These are phyloP conservation scores for Claviceps sp. DNA, from an alignment of 2,329 filamentous ascomycete species.

Conservation along the genomic window DNA sequence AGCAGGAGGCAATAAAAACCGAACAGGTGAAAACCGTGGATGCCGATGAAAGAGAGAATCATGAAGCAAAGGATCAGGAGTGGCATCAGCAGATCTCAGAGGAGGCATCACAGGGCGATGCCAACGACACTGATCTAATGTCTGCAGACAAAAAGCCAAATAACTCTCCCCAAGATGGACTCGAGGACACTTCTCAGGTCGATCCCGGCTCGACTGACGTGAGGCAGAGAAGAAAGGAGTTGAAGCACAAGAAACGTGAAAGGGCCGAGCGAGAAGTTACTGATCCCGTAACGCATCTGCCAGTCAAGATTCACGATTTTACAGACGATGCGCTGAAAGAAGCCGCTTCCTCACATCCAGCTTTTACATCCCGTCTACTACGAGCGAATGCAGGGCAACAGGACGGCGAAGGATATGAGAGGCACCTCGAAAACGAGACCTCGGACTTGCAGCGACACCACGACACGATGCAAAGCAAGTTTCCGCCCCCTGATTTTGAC, in stretches of 20 bases:
- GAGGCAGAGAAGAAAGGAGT: slow-evolving; percentile 33
- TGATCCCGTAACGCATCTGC: slow-evolving; percentile 59
- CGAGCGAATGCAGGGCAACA: slow-evolving; percentile 24
- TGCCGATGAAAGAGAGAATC: neutral
- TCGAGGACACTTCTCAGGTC: slow-evolving; percentile 23
- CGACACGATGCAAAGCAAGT: slow-evolving; percentile 28
- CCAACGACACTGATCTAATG: slow-evolving; percentile 4
- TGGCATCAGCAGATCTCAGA: neutral
- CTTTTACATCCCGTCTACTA: slow-evolving; percentile 20
- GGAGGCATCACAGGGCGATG: neutral
- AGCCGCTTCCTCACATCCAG: slow-evolving; percentile 17
- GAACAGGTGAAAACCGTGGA: slow-evolving; percentile 11
- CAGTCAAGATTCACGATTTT: slow-evolving; percentile 54
- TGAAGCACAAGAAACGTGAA: slow-evolving; percentile 30
- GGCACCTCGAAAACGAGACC: slow-evolving; percentile 24
- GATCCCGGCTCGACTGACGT: slow-evolving; percentile 25
- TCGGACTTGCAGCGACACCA: slow-evolving; percentile 23
- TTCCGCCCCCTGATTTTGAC: slow-evolving; percentile 35
- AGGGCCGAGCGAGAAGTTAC: slow-evolving; percentile 50
- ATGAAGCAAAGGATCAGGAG: neutral
- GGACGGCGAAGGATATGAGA: slow-evolving; percentile 25
- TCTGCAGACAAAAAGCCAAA: slow-evolving; percentile 8
- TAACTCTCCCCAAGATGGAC: slow-evolving; percentile 7
- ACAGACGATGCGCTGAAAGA: slow-evolving; percentile 45
- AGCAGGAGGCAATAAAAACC: slow-evolving; percentile 23